phyloP scores from a whole-genome alignment of 805 yeast species.

The Torulaspora indica region DNA sequence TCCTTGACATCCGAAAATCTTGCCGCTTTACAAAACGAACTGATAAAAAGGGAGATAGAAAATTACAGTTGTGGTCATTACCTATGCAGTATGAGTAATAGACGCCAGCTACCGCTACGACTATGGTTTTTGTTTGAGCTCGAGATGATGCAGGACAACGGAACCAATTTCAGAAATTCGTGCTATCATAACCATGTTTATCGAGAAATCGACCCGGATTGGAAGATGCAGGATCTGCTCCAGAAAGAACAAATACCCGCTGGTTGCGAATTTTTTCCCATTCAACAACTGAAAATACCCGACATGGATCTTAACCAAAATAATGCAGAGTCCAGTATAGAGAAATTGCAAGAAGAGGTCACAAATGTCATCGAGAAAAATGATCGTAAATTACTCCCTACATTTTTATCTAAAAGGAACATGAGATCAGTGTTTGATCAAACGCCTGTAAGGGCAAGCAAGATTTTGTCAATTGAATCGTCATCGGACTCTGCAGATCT shows the following conservation, averaged over 20 bases:
- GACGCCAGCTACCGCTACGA: constrained; percentile 15
- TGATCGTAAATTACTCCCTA: constrained; percentile 18
- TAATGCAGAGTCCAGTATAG: neutral
- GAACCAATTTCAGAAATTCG: constrained; percentile 27
- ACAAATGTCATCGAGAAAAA: constrained; percentile 16
- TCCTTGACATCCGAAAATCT: constrained; percentile 20
- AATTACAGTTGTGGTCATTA: constrained; percentile 18
- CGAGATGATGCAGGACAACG: constrained; percentile 27
- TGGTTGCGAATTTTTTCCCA: constrained; percentile 11
- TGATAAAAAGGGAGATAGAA: constrained; percentile 17
- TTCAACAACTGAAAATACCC: constrained; percentile 17
- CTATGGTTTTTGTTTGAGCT: constrained; percentile 35
- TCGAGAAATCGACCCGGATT: constrained; percentile 17
- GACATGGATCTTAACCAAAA: neutral
- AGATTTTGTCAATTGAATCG: constrained; percentile 10
- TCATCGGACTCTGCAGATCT: neutral
- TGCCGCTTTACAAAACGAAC: constrained; percentile 21
- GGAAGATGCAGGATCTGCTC: constrained; percentile 17
- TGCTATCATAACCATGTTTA: constrained; percentile 31
- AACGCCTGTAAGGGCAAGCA: constrained; percentile 13
- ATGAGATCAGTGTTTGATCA: constrained; percentile 22
- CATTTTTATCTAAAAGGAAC: constrained; percentile 18
- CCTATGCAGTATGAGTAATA: constrained; percentile 18
- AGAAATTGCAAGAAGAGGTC: constrained; percentile 12
- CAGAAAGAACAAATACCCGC: constrained; percentile 5